phyloP scores from a whole-genome alignment of 768 basidiomycete genomes.

The Russula dissimulans region DNA sequence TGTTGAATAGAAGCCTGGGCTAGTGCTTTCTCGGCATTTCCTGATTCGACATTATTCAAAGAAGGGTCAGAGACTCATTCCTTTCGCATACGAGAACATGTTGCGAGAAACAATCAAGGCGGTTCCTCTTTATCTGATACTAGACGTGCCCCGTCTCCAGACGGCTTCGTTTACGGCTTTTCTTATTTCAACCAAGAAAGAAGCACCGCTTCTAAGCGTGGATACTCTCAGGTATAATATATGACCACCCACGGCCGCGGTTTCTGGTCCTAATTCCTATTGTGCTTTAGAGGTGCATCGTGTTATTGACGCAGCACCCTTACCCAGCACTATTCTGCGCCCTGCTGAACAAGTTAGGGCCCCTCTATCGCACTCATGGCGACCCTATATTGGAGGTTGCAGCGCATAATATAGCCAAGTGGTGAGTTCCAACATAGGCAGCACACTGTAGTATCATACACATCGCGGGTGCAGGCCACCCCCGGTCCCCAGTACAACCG shows the following conservation, averaged over 20 bases:
- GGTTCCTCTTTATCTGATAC: constrained; percentile 21
- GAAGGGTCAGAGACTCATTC: constrained; percentile 80
- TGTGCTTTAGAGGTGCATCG: constrained; percentile 55
- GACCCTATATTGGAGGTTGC: constrained; percentile 77
- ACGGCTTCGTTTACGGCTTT: constrained; percentile 72
- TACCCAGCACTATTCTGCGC: constrained; percentile 74
- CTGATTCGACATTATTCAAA: constrained; percentile 78
- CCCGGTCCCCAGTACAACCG: constrained; percentile 51
- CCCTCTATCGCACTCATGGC: constrained; percentile 64
- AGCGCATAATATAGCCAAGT: constrained; percentile 76
- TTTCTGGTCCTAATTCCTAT: constrained; percentile 12
- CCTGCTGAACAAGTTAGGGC: constrained; percentile 62
- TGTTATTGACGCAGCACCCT: constrained; percentile 70
- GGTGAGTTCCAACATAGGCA: constrained; percentile 39
- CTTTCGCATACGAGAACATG: constrained; percentile 62
- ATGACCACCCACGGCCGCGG: neutral
- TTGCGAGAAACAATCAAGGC: constrained; percentile 15
- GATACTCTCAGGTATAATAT: constrained; percentile 60
- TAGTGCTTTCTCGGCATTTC: constrained; percentile 89
- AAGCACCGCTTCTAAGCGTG: constrained; percentile 59
- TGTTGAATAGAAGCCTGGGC: constrained; percentile 8
- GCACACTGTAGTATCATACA: constrained; percentile 1
- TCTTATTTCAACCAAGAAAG: constrained; percentile 66
- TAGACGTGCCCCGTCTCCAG: constrained; percentile 34
- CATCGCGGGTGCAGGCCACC: constrained; percentile 58